A percentile compares a stretch with the other conserved stretches of the same genome.
Evolutionary conservation across 148 eudicot genomes (phyloP).

Genomic region (Rhododendron ferrugineum): DNA sequence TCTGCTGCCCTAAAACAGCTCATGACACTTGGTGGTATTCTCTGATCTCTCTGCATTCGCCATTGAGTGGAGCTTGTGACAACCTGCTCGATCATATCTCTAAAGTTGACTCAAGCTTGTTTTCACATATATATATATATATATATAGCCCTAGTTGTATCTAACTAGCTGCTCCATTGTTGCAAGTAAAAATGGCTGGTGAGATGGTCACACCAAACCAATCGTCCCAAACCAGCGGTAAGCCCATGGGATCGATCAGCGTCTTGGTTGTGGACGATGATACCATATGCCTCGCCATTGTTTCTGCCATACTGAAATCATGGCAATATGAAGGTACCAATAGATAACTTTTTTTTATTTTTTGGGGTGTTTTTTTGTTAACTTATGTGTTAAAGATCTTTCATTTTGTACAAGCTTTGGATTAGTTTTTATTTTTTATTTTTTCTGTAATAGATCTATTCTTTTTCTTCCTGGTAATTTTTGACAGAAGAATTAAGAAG

Average conservation of each 20-base stretch:
- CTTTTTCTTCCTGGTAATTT: background rate
- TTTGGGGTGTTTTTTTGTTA: background rate
- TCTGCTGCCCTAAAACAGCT: background rate
- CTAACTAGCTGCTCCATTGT: background rate
- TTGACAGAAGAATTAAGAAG: background rate
- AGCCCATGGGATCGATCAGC: conserved; percentile 17
- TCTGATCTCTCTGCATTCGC: background rate
- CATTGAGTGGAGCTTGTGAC: background rate
- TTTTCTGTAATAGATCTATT: background rate
- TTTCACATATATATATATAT: background rate
- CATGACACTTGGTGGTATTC: background rate
- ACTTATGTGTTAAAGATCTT: background rate
- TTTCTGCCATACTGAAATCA: conserved; percentile 30
- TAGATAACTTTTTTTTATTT: background rate
- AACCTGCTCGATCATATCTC: background rate
- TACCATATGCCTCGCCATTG: conserved; percentile 30
- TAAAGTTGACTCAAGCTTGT: background rate
- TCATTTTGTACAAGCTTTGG: background rate
- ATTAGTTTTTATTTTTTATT: background rate
- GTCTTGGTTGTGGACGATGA: conserved; percentile 59
- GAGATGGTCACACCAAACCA: background rate
- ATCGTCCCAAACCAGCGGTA: background rate
- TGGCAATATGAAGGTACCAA: conserved; percentile 41
- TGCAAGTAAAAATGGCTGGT: conserved; percentile 14
- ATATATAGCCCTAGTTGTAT: background rate